Evolutionary conservation across 371 early-diverging fungal species (phyloP).

Genomic region (Capillidium rhysosporum): DNA sequence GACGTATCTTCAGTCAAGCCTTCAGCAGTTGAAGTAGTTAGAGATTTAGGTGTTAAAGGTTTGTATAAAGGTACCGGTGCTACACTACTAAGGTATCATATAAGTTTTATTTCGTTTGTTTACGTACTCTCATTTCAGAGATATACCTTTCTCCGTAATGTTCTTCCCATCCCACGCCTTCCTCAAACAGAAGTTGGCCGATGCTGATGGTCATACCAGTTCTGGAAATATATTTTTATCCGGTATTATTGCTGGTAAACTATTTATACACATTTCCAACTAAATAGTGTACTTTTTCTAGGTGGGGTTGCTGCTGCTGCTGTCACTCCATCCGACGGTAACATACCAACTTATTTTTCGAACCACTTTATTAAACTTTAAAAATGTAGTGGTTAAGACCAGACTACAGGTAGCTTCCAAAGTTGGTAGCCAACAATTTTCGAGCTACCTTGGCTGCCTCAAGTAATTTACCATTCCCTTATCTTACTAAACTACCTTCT

Average conservation of each 20-base stretch:
- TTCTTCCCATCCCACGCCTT: constrained; percentile 92
- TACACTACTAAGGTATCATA: constrained; percentile 29
- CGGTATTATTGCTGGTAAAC: constrained; percentile 52
- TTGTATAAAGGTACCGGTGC: constrained; percentile 88
- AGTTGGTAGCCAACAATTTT: constrained; percentile 57
- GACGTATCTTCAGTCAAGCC: constrained; percentile 41
- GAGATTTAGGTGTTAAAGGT: constrained; percentile 58
- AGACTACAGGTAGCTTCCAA: constrained; percentile 81
- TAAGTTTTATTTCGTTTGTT: neutral
- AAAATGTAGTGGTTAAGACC: constrained; percentile 63
- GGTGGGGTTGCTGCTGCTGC: constrained; percentile 6
- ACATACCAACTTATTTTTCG: neutral
- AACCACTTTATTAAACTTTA: neutral
- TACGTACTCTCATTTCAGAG: constrained; percentile 28
- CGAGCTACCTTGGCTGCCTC: constrained; percentile 60
- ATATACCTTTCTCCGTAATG: constrained; percentile 85
- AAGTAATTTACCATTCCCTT: neutral
- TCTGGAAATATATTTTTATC: constrained; percentile 70
- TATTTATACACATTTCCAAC: neutral
- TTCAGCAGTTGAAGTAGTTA: constrained; percentile 12
- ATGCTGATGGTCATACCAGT: constrained; percentile 41
- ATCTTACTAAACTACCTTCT: neutral
- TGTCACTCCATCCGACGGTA: constrained; percentile 6
- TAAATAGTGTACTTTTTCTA: neutral
- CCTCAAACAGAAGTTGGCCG: constrained; percentile 50